Evolutionary conservation across 2,329 filamentous ascomycete genomes (phyloP).

Genomic region (Diplodia corticola): DNA sequence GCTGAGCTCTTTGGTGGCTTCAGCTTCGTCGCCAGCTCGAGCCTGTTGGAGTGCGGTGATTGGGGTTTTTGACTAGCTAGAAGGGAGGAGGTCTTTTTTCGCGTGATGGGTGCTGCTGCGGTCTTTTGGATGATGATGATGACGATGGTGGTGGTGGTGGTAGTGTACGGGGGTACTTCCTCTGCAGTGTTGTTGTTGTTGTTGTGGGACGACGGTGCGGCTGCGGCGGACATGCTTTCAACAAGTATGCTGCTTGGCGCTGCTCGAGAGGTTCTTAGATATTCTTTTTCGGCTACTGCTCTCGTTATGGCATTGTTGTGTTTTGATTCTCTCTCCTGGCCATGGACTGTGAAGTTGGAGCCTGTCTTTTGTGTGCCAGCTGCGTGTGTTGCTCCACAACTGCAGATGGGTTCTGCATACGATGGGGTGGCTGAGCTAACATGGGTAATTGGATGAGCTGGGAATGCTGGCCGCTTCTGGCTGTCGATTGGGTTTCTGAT

Average conservation of each 20-base stretch:
- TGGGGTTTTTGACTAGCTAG: constrained; percentile 23
- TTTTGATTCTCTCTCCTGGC: not conserved
- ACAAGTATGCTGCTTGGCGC: not conserved
- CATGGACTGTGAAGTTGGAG: not conserved
- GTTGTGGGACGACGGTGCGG: not conserved
- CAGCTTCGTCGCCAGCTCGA: constrained; percentile 55
- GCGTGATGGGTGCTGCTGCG: not conserved
- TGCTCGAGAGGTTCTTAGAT: not conserved
- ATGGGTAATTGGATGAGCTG: too few species aligned
- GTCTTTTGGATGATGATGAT: not conserved
- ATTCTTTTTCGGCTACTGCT: not conserved
- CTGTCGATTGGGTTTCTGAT: too few species aligned
- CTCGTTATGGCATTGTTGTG: not conserved
- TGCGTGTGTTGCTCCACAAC: not conserved
- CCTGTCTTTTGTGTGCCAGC: not conserved
- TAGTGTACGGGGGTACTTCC: too few species aligned
- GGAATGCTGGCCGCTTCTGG: too few species aligned
- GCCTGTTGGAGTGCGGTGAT: constrained; percentile 44
- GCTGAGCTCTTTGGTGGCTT: constrained; percentile 55
- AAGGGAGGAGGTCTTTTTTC: not conserved
- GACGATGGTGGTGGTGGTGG: too few species aligned
- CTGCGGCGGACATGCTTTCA: not conserved
- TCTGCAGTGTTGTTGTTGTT: too few species aligned
- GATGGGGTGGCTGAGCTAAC: too few species aligned
- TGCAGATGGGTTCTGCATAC: too few species aligned